phyloP scores from a whole-genome alignment of 2,329 filamentous ascomycete species.

The Tolypocladium ovalisporum region DNA sequence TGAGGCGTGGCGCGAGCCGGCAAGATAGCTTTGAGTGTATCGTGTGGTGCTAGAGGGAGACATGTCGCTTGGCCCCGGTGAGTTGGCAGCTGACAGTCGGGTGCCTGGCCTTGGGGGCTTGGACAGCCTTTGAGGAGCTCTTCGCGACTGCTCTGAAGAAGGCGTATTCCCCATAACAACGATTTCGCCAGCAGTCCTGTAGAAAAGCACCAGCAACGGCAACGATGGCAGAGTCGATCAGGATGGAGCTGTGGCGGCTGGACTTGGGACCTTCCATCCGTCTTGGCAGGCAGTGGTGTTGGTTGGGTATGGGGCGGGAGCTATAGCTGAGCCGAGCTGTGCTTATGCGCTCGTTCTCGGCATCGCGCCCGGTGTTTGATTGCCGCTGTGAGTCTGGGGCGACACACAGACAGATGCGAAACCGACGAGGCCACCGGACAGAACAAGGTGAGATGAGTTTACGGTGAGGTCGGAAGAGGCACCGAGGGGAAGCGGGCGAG shows the following conservation, averaged over 20 bases:
- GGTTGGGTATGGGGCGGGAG: not conserved
- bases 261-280: not conserved
- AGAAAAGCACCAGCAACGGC: not conserved
- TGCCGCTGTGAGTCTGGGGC: not conserved
- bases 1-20: slow-evolving; percentile 11
- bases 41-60: slow-evolving; percentile 8
- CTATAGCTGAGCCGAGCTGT: not conserved
- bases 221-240: not conserved
- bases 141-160: slow-evolving; percentile 31
- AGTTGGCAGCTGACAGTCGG: slow-evolving; percentile 27
- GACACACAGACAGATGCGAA: not conserved
- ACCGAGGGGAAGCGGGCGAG: not conserved
- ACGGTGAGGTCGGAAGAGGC: not conserved
- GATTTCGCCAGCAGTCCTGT: not conserved
- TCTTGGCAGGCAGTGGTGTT: not conserved
- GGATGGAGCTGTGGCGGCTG: not conserved
- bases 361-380: not conserved
- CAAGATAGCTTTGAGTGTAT: slow-evolving; percentile 20
- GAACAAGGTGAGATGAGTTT: not conserved
- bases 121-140: slow-evolving; percentile 36
- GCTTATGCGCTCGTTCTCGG: not conserved
- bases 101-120: slow-evolving; percentile 36
- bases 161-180: slow-evolving; percentile 37
- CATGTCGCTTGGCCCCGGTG: slow-evolving; percentile 15
- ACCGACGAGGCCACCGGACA: not conserved